Percentiles rank a stretch among this genome's conserved stretches.
These are phyloP conservation scores for Clavariopsis aquatica DNA, from an alignment of 495 filamentous ascomycete species.

Conservation along the genomic window DNA sequence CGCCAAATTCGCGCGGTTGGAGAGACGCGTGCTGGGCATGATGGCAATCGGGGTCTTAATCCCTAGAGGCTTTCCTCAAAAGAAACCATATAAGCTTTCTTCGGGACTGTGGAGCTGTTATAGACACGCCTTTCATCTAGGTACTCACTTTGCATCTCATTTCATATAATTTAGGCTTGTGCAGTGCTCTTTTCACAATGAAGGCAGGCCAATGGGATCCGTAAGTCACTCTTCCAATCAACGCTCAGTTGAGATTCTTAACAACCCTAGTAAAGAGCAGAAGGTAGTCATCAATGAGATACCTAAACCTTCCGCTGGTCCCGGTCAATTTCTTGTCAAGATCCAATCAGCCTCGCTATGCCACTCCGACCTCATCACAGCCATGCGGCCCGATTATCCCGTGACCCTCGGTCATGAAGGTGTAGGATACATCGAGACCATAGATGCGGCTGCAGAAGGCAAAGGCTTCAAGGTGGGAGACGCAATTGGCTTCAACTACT, in stretches of 20 bases:
- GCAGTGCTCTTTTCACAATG: constrained; percentile 20
- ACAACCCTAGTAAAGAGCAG: constrained; percentile 29
- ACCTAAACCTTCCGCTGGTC: constrained; percentile 42
- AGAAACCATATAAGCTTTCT: background rate
- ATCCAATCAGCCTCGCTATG: constrained; percentile 47
- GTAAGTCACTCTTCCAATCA: background rate
- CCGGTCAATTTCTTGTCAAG: constrained; percentile 46
- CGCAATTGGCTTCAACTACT: constrained; percentile 45
- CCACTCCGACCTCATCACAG: constrained; percentile 45
- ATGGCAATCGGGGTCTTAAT: background rate
- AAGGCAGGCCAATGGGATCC: constrained; percentile 35
- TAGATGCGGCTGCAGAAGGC: constrained; percentile 41
- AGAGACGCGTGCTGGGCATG: background rate
- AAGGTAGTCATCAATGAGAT: constrained; percentile 44
- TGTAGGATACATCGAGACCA: constrained; percentile 44
- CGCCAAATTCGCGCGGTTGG: background rate
- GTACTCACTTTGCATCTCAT: no score
- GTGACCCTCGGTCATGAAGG: constrained; percentile 49
- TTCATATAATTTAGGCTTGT: background rate
- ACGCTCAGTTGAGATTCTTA: background rate
- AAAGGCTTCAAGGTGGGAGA: constrained; percentile 48
- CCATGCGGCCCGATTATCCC: constrained; percentile 31
- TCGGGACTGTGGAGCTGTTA: background rate
- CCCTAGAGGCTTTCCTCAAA: background rate
- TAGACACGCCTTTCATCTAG: background rate